Percentiles rank a stretch among this genome's conserved stretches.
These are phyloP conservation scores for Aspergillus hiratsukae DNA, from an alignment of 2,329 filamentous ascomycete species.

Conservation along the genomic window DNA sequence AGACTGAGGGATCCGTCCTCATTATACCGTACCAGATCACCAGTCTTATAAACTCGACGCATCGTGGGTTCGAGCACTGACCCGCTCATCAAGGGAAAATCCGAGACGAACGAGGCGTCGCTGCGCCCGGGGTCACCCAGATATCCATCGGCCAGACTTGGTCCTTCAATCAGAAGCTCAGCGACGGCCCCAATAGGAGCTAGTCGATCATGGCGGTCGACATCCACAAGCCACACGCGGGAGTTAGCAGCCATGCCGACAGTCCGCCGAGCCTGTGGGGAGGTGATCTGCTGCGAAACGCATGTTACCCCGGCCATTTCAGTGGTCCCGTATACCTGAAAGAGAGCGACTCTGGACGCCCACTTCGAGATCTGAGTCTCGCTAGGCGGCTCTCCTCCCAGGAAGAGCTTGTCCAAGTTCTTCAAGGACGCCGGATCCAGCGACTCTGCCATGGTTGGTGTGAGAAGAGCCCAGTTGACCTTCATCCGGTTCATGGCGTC, in stretches of 20 bases:
- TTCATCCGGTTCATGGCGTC: conserved; percentile 40
- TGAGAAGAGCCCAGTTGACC: background rate
- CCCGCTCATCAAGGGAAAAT: background rate
- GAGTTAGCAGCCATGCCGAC: too few species aligned
- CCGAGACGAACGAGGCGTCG: background rate
- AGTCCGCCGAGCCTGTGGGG: background rate
- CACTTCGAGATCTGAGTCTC: too few species aligned
- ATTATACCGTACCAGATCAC: background rate
- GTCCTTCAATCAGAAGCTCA: conserved; percentile 6
- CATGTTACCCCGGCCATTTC: background rate
- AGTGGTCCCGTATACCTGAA: too few species aligned
- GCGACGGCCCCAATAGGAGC: conserved; percentile 55
- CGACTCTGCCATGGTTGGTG: background rate
- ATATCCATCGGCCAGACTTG: background rate
- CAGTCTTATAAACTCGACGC: background rate
- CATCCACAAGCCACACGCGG: background rate
- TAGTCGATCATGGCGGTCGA: background rate
- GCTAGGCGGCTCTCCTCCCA: too few species aligned
- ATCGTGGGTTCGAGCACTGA: background rate
- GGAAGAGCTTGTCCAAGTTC: background rate
- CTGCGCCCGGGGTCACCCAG: background rate
- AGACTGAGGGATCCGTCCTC: background rate
- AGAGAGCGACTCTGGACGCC: too few species aligned
- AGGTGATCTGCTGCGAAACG: background rate
- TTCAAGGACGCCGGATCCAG: background rate